These are phyloP conservation scores for Henckelia pumila DNA, from an alignment of 257 asterid genomes.

Conservation along the genomic window DNA sequence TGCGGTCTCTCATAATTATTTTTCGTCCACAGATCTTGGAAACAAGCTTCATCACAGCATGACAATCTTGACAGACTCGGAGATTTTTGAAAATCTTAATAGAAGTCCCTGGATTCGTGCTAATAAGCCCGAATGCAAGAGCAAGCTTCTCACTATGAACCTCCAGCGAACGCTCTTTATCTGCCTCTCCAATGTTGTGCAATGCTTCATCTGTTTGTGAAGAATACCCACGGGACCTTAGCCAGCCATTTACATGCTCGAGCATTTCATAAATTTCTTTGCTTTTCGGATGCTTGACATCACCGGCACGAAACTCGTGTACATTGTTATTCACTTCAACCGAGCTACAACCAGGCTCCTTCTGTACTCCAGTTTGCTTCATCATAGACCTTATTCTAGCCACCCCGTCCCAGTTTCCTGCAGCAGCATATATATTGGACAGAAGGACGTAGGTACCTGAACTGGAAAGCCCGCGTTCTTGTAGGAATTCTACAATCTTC, in stretches of 20 bases:
- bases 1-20: slow-evolving; percentile 52
- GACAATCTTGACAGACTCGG: slow-evolving; percentile 50
- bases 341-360: slow-evolving; percentile 59
- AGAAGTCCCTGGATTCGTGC: slow-evolving; percentile 42
- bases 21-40: slow-evolving; percentile 42
- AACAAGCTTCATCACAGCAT: slow-evolving; percentile 40
- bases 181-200: slow-evolving; percentile 38
- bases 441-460: slow-evolving; percentile 52
- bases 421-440: slow-evolving; percentile 47
- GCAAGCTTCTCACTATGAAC: slow-evolving; percentile 59
- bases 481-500: slow-evolving; percentile 31
- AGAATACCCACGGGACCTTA: slow-evolving; percentile 28
- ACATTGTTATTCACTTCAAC: slow-evolving; percentile 46
- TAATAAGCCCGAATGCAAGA: slow-evolving; percentile 48
- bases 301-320: slow-evolving; percentile 56
- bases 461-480: slow-evolving; percentile 32
- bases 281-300: slow-evolving; percentile 39
- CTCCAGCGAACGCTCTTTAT: slow-evolving; percentile 38
- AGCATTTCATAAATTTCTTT: slow-evolving; percentile 46
- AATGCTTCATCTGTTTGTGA: slow-evolving; percentile 37
- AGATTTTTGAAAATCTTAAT: slow-evolving; percentile 48
- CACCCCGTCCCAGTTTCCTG: slow-evolving; percentile 51
- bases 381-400: slow-evolving; percentile 43
- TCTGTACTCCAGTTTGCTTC: slow-evolving; percentile 44
- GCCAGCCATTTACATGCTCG: slow-evolving; percentile 36